phyloP scores from a whole-genome alignment of 345 rosid species.

The Moricandia moricandioides region DNA sequence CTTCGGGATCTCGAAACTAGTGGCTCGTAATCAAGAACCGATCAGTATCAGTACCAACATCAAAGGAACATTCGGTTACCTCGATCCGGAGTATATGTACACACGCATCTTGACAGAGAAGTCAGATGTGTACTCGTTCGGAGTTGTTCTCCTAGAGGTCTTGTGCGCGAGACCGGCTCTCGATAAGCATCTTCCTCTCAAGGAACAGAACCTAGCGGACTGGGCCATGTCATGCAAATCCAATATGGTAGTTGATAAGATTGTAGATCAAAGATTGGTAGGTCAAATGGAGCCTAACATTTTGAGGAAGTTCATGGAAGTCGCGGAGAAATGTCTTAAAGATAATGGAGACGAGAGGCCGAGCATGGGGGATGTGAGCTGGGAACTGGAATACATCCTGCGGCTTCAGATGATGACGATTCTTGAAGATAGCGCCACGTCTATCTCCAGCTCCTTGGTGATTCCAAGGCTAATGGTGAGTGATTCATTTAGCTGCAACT shows the following conservation, averaged over 20 bases:
- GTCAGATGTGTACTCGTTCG: constrained; percentile 32
- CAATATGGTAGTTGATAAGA: background rate
- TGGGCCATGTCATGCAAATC: constrained; percentile 25
- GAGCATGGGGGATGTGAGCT: constrained; percentile 55
- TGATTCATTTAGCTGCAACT: background rate
- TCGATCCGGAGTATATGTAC: constrained; percentile 27
- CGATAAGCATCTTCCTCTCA: background rate
- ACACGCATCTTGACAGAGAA: constrained; percentile 21
- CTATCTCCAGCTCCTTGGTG: constrained; percentile 16
- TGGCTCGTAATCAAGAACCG: constrained; percentile 30
- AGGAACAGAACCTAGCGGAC: constrained; percentile 23
- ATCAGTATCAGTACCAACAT: constrained; percentile 3
- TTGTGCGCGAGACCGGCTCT: constrained; percentile 33
- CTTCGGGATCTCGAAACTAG: constrained; percentile 27
- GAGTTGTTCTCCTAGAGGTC: constrained; percentile 37
- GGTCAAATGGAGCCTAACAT: constrained; percentile 13
- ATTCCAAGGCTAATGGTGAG: constrained; percentile 13
- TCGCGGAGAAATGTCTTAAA: constrained; percentile 56
- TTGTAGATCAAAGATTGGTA: constrained; percentile 15
- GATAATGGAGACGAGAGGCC: constrained; percentile 52
- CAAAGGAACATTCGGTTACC: constrained; percentile 35
- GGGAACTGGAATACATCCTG: constrained; percentile 32
- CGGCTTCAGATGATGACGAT: constrained; percentile 19
- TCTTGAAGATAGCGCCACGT: constrained; percentile 12
- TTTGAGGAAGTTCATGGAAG: constrained; percentile 45